Evolutionary conservation across 2,329 filamentous ascomycete species (phyloP), one percentile per base, ranked within the genome.

Genomic region (Monosporascus ibericus): DNA sequence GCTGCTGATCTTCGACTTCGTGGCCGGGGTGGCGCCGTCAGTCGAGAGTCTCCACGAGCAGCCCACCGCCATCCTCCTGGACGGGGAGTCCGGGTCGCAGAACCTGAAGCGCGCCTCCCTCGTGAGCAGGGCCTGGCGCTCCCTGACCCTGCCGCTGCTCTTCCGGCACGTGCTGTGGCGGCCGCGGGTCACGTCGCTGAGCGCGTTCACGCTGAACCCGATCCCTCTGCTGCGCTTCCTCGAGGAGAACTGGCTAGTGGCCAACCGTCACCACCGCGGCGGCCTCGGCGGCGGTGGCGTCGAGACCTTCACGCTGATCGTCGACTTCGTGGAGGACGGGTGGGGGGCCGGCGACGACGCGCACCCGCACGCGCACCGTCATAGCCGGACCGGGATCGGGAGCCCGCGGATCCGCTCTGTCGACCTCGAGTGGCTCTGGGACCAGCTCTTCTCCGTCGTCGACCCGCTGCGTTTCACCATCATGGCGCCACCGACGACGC

Each of bases 401-500:
- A 66, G 69, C 5, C 54, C 70, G 6, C 58, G 68, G 52, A 69
- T 71, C 30, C 61, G 65, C 39, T 56, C 63, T 24, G 59, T 60
- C 39, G 58, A 66, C 39, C 55, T 69, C 14, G 64, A 68, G 50
- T 76, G 72, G 65, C 75, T 80, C 60, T 88, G 81, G 85, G 71
- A 72, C 51, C 72, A 72, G 20, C 56, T 87, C 2, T 79, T 88
- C 47, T 65, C 70, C 6, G 64, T 73, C 18, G 66, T 86, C 34
- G 73, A 82, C 55, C 82, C 80, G 7, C 55, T 72, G 47, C 70
- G 75, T 44, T 65, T 87, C 53, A 80, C 79, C 7, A 69, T 87
- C 50, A 66, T 84, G 47, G 84, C 85, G 0, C 80, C 85, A 6
- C 84, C 86, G 0, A 72, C 77, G 4, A 79, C 82, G 18, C 72